A percentile compares a stretch with the other conserved stretches of the same genome.
Conservation (phyloP, 768 basidiomycete genomes). For the Chalciporus piperatus region DNA sequence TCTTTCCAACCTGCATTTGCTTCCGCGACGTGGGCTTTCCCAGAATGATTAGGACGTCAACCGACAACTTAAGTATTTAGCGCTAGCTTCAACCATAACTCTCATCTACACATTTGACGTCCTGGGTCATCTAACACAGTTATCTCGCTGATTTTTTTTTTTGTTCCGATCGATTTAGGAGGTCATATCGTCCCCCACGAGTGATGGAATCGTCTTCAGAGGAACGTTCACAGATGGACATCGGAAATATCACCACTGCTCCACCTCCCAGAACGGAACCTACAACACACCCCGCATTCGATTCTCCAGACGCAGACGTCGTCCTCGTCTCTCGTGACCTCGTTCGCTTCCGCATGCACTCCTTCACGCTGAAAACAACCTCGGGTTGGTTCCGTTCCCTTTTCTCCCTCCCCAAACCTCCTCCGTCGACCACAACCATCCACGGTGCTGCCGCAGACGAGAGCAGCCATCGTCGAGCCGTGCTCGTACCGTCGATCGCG, state of each 20-base stretch:
- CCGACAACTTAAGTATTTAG: no score
- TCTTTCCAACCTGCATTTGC: not conserved
- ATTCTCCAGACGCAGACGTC: constrained; percentile 53
- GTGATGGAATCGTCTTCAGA: constrained; percentile 8
- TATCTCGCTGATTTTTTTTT: no score
- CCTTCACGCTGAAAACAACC: constrained; percentile 55
- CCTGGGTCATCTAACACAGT: no score
- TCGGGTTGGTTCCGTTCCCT: constrained; percentile 59
- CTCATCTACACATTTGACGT: no score
- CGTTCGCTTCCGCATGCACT: constrained; percentile 55
- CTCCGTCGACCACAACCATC: not conserved
- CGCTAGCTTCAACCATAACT: no score
- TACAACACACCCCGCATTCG: constrained; percentile 48
- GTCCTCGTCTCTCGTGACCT: constrained; percentile 49
- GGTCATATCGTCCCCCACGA: not conserved
- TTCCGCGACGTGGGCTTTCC: no score
- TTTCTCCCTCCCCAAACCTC: constrained; percentile 52
- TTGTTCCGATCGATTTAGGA: no score
- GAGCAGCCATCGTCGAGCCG: not conserved
- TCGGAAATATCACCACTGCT: not conserved
- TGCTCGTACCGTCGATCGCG: constrained; percentile 9
- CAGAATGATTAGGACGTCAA: no score
- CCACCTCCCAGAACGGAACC: constrained; percentile 6
- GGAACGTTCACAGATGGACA: not conserved
- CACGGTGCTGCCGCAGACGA: not conserved